A percentile compares a stretch with the other conserved stretches of the same genome.
phyloP scores from a whole-genome alignment of 1,284 basidiomycete species.

The Boletellus dicymbophilus region DNA sequence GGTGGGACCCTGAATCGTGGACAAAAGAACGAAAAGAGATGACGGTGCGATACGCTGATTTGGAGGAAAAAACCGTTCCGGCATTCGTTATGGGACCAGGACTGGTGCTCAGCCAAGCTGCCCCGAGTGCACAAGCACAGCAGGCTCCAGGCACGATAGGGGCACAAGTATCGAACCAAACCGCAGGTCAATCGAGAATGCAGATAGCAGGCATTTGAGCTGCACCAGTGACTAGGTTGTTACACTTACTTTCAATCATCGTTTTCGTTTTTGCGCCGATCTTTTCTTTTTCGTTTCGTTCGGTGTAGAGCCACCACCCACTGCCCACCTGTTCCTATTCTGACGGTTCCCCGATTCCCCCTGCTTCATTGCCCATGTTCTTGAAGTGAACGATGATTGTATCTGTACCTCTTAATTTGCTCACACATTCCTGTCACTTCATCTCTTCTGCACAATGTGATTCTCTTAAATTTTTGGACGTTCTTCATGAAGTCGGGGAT shows the following conservation, averaged over 20 bases:
- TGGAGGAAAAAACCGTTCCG: conserved; percentile 82
- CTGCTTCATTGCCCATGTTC: conserved; percentile 27
- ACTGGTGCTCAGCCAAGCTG: conserved; percentile 44
- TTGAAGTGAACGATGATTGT: conserved; percentile 40
- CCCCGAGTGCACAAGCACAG: conserved; percentile 28
- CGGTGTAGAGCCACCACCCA: conserved; percentile 4
- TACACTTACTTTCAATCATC: conserved; percentile 6
- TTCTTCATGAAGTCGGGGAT: neutral
- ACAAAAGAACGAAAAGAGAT: conserved; percentile 85
- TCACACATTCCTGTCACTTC: conserved; percentile 24
- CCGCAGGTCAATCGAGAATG: conserved; percentile 32
- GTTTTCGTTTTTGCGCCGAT: conserved; percentile 15
- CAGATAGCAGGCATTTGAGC: conserved; percentile 36
- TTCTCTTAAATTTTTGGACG: conserved; percentile 20
- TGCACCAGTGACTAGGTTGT: conserved; percentile 17
- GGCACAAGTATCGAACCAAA: conserved; percentile 26
- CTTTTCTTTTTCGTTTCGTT: conserved; percentile 8
- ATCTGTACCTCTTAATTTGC: conserved; percentile 39
- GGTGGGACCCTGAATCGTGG: conserved; percentile 93
- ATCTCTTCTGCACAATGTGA: conserved; percentile 23
- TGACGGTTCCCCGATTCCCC: conserved; percentile 7
- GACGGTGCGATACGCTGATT: conserved; percentile 81
- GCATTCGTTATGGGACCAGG: conserved; percentile 58
- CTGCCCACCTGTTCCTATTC: conserved; percentile 20
- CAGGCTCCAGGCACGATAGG: conserved; percentile 34